A percentile compares a stretch with the other conserved stretches of the same genome.
These are phyloP conservation scores for Hyphodiscus hymeniophilus DNA, from an alignment of 495 filamentous ascomycete genomes.

Conservation along the genomic window DNA sequence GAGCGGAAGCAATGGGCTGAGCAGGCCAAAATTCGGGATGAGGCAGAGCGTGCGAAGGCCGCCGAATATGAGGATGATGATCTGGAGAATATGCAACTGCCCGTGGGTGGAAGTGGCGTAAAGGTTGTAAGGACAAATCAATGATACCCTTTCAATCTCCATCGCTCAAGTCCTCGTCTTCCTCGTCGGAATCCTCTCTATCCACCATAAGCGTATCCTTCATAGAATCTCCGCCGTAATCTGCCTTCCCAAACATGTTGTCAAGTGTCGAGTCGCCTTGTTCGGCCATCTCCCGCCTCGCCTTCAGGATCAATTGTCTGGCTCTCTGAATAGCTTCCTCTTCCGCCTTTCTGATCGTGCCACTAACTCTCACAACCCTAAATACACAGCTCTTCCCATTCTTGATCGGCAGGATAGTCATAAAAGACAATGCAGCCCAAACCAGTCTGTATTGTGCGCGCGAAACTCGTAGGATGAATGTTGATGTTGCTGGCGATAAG, in stretches of 20 bases:
- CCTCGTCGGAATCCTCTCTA: constrained; percentile 33
- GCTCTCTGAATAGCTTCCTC: constrained; percentile 77
- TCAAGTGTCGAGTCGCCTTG: constrained; percentile 29
- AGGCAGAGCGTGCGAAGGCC: constrained; percentile 27
- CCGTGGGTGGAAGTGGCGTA: constrained; percentile 26
- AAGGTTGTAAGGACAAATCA: constrained; percentile 33
- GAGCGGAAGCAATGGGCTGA: constrained; percentile 68
- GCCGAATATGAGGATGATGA: constrained; percentile 28
- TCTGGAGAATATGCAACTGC: constrained; percentile 20
- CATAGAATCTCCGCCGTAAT: constrained; percentile 20
- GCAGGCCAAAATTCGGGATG: constrained; percentile 26
- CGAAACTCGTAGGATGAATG: constrained; percentile 76
- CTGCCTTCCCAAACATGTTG: constrained; percentile 31
- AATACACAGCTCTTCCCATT: constrained; percentile 59
- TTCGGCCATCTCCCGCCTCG: constrained; percentile 31
- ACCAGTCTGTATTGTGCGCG: constrained; percentile 74
- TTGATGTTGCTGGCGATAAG: constrained; percentile 84
- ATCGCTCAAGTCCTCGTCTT: constrained; percentile 40
- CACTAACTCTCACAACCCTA: constrained; percentile 83
- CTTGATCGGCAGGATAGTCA: constrained; percentile 57
- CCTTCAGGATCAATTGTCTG: constrained; percentile 57
- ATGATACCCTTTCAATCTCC: constrained; percentile 30
- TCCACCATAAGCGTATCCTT: constrained; percentile 33
- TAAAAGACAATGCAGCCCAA: constrained; percentile 82
- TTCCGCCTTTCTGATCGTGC: constrained; percentile 88